Evolutionary conservation across 495 filamentous ascomycete genomes (phyloP).

Genomic region (Entonaema liquescens): DNA sequence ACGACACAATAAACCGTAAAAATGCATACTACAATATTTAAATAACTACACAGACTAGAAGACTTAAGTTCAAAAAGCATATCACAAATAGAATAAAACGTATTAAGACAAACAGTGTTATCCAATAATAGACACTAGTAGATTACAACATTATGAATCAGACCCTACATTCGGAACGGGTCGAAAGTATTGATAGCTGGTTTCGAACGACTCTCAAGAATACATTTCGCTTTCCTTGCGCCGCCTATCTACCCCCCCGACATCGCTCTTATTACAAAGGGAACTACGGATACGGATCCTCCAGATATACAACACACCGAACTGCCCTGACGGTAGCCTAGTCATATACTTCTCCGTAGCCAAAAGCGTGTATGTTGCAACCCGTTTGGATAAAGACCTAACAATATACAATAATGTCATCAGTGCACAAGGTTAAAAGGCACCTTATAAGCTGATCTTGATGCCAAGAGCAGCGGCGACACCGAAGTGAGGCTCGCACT

Average conservation of each 20-base stretch:
- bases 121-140: constrained; percentile 49
- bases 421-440: constrained; percentile 5
- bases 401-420: constrained; percentile 37
- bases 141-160: constrained; percentile 52
- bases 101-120: constrained; percentile 11
- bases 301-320: constrained; percentile 1
- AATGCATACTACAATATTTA: no score
- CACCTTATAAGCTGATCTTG: constrained; percentile 40
- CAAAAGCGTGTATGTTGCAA: constrained; percentile 29
- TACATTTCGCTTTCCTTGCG: constrained; percentile 28
- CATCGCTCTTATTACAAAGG: constrained; percentile 34
- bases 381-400: constrained; percentile 34
- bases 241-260: constrained; percentile 13
- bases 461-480: constrained; percentile 53
- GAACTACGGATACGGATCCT: constrained; percentile 23
- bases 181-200: constrained; percentile 22
- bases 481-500: constrained; percentile 85
- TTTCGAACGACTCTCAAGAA: constrained; percentile 15
- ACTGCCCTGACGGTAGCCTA: background rate
- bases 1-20: no score
- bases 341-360: constrained; percentile 10
- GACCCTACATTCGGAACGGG: constrained; percentile 36
- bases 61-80: no score
- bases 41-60: no score
- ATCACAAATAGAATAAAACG: background rate